Evolutionary conservation across 257 asterid genomes (phyloP).

Genomic region (Solanum microdontum): DNA sequence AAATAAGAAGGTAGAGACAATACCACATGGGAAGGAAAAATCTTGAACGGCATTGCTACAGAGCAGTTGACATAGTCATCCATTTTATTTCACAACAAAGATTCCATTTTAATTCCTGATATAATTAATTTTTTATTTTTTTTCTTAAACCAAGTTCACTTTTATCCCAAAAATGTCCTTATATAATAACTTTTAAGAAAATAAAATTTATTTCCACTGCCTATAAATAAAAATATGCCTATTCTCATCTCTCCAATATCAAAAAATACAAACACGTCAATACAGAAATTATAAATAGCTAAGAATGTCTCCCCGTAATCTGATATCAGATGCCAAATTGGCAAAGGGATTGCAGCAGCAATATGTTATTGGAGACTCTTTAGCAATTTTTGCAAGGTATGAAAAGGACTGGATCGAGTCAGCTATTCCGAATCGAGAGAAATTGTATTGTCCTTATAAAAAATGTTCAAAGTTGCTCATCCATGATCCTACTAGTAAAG

Average conservation of each 20-base stretch:
- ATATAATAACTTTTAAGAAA: no score
- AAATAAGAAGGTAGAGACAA: no score
- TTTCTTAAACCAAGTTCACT: not conserved
- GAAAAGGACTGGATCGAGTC: conserved; percentile 26
- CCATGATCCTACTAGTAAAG: not conserved
- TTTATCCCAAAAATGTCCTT: no score
- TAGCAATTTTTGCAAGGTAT: conserved; percentile 6
- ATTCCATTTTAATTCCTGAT: no score
- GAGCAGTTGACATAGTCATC: no score
- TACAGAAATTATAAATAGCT: not conserved
- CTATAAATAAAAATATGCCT: no score
- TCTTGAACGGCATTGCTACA: no score
- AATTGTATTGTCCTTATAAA: conserved; percentile 18
- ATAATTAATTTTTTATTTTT: no score
- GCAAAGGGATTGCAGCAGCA: not conserved
- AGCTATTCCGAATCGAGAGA: conserved; percentile 16
- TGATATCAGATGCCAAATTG: not conserved
- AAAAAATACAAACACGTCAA: not conserved
- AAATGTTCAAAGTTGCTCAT: conserved; percentile 16
- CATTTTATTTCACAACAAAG: no score
- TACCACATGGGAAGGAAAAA: no score
- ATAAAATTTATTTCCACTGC: no score
- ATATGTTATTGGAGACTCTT: not conserved
- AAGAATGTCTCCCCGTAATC: not conserved
- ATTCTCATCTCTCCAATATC: not conserved